Evolutionary conservation across 1,139 yeast species (phyloP), one percentile per base, ranked within the genome.

Genomic region (Hanseniaspora uvarum): DNA sequence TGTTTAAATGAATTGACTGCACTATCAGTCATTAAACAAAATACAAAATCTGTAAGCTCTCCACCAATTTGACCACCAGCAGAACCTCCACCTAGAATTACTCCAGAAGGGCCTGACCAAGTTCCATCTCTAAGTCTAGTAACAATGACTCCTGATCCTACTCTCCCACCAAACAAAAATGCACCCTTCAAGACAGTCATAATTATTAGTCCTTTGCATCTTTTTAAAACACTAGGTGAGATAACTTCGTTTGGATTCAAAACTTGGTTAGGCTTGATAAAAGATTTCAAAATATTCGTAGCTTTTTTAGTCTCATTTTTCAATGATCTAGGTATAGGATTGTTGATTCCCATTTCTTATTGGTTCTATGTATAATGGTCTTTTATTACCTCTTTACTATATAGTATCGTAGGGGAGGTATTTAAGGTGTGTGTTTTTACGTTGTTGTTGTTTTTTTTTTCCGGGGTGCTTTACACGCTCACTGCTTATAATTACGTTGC

Each of bases 31-130:
- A 92, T 92, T 60, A 92, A 76, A 57, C 92, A 89, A 67, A 92
- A 92, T 44, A 92, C 96, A 68, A 92, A 92, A 71, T 92, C 98
- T 1, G 98, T 92, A 63, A 92, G 73, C 67, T 92, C 98, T 5
- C 96, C 94, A 41, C 98, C 98, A 60, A 92, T 79, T 71, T 88
- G 94, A 43, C 98, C 98, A 56, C 98, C 98, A 5, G 94, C 96
- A 64, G 98, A 97, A 3, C 96, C 97, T 62, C 98, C 98, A 1
- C 96, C 97, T 26, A 96, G 86, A 51, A 81, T 83, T 61, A 92
- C 84, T 10, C 96, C 98, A 2, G 95, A 83, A 1, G 98, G 98
- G 0, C 97, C 94, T n/a, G 96, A 87, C 98, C 98, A 92, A 0
- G 81, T 70, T 1, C 97, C 97, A 68, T 92, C 98, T 1, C 94